Evolutionary conservation across 2,329 filamentous ascomycete genomes (phyloP).

Genomic region (Colletotrichum viniferum): DNA sequence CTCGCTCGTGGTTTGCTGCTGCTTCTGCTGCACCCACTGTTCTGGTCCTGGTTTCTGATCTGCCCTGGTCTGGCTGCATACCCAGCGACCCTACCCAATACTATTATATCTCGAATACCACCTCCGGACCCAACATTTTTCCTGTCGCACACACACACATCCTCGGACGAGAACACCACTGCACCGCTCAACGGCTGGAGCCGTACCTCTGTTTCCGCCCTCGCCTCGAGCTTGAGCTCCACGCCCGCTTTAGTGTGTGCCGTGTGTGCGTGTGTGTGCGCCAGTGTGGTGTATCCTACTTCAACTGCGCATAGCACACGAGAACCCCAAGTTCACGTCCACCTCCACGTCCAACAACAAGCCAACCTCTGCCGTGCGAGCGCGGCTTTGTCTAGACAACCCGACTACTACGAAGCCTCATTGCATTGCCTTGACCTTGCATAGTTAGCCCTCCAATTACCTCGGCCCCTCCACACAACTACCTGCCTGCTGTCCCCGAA

Average conservation of each 20-base stretch:
- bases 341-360: neutral
- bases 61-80: constrained; percentile 20
- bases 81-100: constrained; percentile 7
- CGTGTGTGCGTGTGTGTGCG: neutral
- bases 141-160: neutral
- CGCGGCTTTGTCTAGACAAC: neutral
- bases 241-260: constrained; percentile 4
- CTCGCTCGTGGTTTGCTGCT: constrained; percentile 1
- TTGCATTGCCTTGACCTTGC: neutral
- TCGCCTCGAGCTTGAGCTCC: constrained; percentile 12
- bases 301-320: constrained; percentile 6
- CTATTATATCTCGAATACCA: constrained; percentile 19
- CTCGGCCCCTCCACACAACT: neutral
- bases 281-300: constrained; percentile 8
- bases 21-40: constrained; percentile 4
- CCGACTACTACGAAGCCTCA: neutral
- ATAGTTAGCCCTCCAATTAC: constrained; percentile 8
- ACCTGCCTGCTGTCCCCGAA: neutral
- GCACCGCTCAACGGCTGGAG: constrained; percentile 16
- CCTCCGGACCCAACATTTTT: neutral
- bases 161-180: constrained; percentile 10
- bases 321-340: neutral
- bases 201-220: neutral
- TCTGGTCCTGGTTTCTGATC: constrained; percentile 12
- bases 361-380: constrained; percentile 9